Evolutionary conservation across 129 eudicot genomes (phyloP).

Genomic region (Chrysanthemum lavandulifolium): DNA sequence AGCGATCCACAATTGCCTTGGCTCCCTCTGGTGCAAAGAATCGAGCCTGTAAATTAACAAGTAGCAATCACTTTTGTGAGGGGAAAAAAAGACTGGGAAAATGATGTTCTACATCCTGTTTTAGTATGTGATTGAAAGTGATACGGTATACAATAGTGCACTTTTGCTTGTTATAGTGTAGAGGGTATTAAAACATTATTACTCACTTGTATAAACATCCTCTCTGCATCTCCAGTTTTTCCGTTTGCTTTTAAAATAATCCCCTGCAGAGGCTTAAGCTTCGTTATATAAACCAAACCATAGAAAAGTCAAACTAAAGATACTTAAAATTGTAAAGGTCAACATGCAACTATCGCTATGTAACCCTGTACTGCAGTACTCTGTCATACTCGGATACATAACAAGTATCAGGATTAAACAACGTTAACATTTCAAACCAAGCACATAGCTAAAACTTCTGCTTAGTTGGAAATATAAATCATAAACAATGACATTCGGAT

Average conservation of each 20-base stretch:
- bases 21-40: conserved; percentile 93
- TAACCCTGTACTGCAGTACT: background rate
- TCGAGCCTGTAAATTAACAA: conserved; percentile 62
- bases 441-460: too few relatives aligned
- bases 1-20: conserved; percentile 81
- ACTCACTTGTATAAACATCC: conserved; percentile 98
- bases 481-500: too few relatives aligned
- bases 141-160: too few relatives aligned
- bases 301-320: conserved; percentile 10
- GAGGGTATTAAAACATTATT: conserved; percentile 1
- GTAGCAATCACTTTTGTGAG: conserved; percentile 13
- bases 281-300: conserved; percentile 5
- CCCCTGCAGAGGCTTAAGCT: conserved; percentile 69
- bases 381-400: too few relatives aligned
- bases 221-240: conserved; percentile 78
- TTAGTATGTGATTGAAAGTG: too few relatives aligned
- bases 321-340: conserved; percentile 7
- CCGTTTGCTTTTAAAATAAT: conserved; percentile 84
- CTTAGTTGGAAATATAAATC: too few relatives aligned
- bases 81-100: background rate
- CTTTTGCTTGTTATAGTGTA: background rate
- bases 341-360: background rate
- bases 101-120: too few relatives aligned
- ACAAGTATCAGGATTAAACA: too few relatives aligned
- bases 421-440: too few relatives aligned